Conservation (phyloP, 2,329 filamentous ascomycete species). For the Penicillium corylophilum region DNA sequence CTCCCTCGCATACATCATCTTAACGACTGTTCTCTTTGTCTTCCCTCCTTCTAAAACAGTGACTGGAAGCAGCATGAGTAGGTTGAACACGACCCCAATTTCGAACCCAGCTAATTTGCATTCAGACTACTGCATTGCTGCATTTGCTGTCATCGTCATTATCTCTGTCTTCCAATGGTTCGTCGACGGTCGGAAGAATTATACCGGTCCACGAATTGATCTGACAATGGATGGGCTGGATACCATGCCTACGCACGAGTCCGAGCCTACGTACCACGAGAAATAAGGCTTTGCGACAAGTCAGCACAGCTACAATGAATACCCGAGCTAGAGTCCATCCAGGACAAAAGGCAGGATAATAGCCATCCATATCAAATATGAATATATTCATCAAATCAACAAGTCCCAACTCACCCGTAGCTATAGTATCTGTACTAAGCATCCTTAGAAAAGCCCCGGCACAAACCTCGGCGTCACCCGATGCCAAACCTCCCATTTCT, state of each 20-base stretch:
- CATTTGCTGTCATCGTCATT: slow-evolving; percentile 57
- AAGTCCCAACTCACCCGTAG: neutral
- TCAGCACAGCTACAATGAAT: neutral
- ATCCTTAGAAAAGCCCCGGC: slow-evolving; percentile 41
- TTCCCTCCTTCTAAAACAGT: slow-evolving; percentile 68
- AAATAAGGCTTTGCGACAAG: slow-evolving; percentile 2
- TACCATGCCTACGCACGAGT: slow-evolving; percentile 1
- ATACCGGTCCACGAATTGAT: slow-evolving; percentile 53
- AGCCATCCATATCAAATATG: neutral
- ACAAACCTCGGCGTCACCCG: slow-evolving; percentile 50
- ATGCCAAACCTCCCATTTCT: slow-evolving; percentile 53
- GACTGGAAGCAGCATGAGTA: slow-evolving; percentile 67
- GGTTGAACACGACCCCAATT: slow-evolving; percentile 19
- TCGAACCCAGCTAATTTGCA: neutral
- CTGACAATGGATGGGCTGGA: slow-evolving; percentile 18
- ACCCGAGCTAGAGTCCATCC: neutral
- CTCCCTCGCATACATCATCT: slow-evolving; percentile 59
- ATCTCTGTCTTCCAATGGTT: slow-evolving; percentile 60
- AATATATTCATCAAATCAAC: neutral
- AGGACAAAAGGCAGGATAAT: neutral
- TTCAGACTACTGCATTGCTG: slow-evolving; percentile 46
- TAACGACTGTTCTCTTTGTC: slow-evolving; percentile 72
- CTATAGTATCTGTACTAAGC: neutral
- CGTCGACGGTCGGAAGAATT: slow-evolving; percentile 61
- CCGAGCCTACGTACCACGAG: neutral